A percentile compares a stretch with the other conserved stretches of the same genome.
Evolutionary conservation across 73 alveolate species (phyloP).

Genomic region (Tetrahymena elliotti): DNA sequence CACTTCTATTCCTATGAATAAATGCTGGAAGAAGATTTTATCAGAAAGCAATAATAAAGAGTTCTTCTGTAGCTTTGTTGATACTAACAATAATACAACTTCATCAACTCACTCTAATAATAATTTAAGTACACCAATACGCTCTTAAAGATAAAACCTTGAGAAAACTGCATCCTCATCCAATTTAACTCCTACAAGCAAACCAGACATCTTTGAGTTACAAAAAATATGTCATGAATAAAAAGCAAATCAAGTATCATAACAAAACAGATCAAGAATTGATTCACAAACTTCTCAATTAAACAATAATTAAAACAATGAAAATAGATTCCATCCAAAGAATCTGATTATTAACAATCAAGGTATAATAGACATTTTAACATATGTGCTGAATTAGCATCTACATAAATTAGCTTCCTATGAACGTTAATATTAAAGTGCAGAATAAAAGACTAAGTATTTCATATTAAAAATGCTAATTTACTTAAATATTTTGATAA

Average conservation of each 20-base stretch:
- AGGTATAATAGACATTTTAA: not conserved
- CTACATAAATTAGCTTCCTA: not conserved
- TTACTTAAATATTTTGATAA: not conserved
- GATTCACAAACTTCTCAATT: not conserved
- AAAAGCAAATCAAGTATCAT: not conserved
- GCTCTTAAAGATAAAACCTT: not conserved
- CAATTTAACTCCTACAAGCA: not conserved
- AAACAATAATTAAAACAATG: not conserved
- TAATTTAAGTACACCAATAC: not conserved
- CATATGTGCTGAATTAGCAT: not conserved
- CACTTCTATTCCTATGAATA: not conserved
- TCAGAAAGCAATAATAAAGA: not conserved
- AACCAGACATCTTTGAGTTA: not conserved
- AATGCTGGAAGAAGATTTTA: not conserved
- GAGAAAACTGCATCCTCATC: not conserved
- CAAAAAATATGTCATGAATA: not conserved
- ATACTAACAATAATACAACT: not conserved
- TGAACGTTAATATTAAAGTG: not conserved
- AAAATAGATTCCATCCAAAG: not conserved
- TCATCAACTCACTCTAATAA: not conserved
- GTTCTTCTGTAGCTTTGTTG: not conserved
- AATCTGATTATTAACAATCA: not conserved
- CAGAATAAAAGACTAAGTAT: not conserved
- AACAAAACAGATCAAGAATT: not conserved
- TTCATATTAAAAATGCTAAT: not conserved